Evolutionary conservation across 2,329 filamentous ascomycete species (phyloP).

Genomic region (Kalaharituber pfeilii): DNA sequence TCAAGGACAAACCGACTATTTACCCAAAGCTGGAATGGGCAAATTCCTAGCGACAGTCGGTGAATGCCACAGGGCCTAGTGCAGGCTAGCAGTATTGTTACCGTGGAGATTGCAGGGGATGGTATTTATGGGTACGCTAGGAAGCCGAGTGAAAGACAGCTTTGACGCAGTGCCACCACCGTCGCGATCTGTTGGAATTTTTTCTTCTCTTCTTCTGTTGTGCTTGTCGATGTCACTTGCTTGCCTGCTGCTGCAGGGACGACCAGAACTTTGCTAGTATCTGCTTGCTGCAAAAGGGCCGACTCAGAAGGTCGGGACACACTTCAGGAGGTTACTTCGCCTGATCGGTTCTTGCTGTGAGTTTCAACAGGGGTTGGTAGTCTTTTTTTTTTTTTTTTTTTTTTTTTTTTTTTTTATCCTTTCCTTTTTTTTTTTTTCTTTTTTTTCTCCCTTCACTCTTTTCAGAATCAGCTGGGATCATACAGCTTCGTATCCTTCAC

Average conservation of each 20-base stretch:
- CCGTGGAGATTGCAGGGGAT: not conserved
- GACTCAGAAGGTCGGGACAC: not conserved
- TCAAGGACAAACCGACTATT: not conserved
- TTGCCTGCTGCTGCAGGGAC: not conserved
- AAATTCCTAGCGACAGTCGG: constrained; percentile 1
- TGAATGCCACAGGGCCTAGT: not conserved
- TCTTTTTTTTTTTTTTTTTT: not conserved
- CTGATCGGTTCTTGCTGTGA: not conserved
- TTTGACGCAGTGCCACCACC: not conserved
- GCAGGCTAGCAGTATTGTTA: not conserved
- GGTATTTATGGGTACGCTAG: not conserved
- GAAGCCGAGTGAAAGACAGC: constrained; percentile 1
- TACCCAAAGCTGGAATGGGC: not conserved
- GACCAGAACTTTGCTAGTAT: too few relatives aligned
- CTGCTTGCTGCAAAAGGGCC: not conserved
- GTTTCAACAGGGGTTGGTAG: not conserved
- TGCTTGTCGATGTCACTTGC: not conserved
- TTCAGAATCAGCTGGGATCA: not conserved
- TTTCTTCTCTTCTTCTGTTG: not conserved
- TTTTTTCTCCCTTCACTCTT: too few relatives aligned
- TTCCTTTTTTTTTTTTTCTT: too few relatives aligned
- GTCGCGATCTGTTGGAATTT: not conserved
- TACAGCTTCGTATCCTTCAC: not conserved
- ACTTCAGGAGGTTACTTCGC: not conserved
- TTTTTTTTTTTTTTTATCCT: too few relatives aligned